phyloP scores from a whole-genome alignment of 108 stramenopile genomes.

The Epithemia pelagica region DNA sequence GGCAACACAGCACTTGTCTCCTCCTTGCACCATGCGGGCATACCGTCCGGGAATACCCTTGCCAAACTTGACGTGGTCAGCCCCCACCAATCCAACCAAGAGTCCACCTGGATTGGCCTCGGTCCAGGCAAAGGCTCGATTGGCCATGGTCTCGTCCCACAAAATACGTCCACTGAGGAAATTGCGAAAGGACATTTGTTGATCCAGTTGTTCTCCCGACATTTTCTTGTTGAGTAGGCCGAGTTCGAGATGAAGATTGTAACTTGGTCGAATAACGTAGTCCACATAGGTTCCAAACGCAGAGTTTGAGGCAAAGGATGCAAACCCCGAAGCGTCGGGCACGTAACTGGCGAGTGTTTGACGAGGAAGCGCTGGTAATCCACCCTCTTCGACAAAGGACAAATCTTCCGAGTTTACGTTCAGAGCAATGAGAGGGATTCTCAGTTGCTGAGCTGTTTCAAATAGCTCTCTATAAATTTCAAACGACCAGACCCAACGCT shows the following conservation, averaged over 20 bases:
- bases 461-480: constrained; percentile 52
- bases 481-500: constrained; percentile 70
- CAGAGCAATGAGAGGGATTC: constrained; percentile 52
- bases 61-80: constrained; percentile 72
- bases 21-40: constrained; percentile 28
- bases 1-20: constrained; percentile 32
- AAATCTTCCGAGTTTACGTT: constrained; percentile 78
- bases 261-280: constrained; percentile 62
- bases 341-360: constrained; percentile 43
- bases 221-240: constrained; percentile 53
- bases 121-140: constrained; percentile 40
- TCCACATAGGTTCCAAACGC: constrained; percentile 53
- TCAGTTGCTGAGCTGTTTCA: constrained; percentile 32
- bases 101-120: constrained; percentile 42
- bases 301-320: constrained; percentile 31
- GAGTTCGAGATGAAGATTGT: constrained; percentile 48
- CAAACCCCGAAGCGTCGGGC: constrained; percentile 52
- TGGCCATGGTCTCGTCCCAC: constrained; percentile 81
- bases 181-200: constrained; percentile 55
- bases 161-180: constrained; percentile 66
- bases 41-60: constrained; percentile 65
- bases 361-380: constrained; percentile 38
- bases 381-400: constrained; percentile 43
- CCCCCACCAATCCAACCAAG: constrained; percentile 60
- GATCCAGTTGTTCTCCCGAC: constrained; percentile 48